Conservation (phyloP, 2,329 filamentous ascomycete species). For the Falciphora oryzae region DNA sequence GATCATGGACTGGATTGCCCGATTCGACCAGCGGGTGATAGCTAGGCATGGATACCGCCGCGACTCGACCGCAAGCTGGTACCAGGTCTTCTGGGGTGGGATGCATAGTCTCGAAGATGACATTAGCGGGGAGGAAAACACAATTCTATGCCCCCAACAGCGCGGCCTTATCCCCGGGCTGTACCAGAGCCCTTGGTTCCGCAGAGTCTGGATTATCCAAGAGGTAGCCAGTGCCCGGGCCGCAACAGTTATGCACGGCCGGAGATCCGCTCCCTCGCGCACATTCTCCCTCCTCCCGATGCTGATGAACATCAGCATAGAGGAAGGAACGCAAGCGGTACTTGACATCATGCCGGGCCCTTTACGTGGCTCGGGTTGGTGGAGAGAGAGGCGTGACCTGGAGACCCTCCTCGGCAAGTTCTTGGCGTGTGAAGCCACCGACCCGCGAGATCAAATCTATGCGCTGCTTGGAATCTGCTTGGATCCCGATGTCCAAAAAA, state of each 20-base stretch:
- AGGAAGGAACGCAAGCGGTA: not conserved
- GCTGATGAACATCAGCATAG: not conserved
- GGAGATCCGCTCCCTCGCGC: not conserved
- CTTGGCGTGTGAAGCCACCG: not conserved
- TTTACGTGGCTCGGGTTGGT: not conserved
- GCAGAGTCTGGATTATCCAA: constrained; percentile 1
- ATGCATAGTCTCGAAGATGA: no score
- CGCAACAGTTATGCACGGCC: constrained; percentile 1
- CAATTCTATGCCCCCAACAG: no score
- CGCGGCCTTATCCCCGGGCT: not conserved
- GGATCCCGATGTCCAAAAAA: not conserved
- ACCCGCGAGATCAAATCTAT: constrained; percentile 2
- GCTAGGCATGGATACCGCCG: not conserved
- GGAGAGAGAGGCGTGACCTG: constrained; percentile 1
- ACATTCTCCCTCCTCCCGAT: constrained; percentile 2
- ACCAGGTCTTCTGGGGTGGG: no score
- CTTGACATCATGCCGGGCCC: constrained; percentile 5
- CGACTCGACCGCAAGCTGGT: not conserved
- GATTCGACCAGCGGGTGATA: not conserved
- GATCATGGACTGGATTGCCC: not conserved
- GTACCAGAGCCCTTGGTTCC: not conserved
- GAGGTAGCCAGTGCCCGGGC: not conserved
- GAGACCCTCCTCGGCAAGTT: not conserved
- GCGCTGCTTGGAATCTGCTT: constrained; percentile 1
- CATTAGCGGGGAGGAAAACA: no score